Percentiles rank a stretch among this genome's conserved stretches.
phyloP scores from a whole-genome alignment of 495 filamentous ascomycete species.

The Stereocaulon alpinum region DNA sequence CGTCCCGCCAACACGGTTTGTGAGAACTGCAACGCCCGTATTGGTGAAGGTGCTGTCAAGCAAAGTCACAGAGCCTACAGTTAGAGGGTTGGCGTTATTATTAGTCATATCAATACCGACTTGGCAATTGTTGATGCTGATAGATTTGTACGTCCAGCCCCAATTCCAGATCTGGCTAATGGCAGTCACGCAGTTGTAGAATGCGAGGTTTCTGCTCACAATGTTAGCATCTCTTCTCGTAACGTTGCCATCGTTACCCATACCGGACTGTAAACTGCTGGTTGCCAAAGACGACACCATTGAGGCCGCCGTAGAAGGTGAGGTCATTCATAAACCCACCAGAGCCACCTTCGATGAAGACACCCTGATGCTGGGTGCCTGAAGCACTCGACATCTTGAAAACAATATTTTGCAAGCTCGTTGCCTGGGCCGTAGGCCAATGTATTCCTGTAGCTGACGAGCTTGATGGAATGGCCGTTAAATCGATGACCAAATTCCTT shows the following conservation, averaged over 20 bases:
- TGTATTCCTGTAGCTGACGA: constrained; percentile 55
- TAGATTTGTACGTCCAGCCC: constrained; percentile 44
- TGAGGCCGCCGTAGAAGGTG: constrained; percentile 60
- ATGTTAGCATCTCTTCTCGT: no score
- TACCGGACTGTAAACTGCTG: constrained; percentile 70
- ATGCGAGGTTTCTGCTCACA: constrained; percentile 42
- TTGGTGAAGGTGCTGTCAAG: constrained; percentile 51
- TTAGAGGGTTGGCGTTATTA: constrained; percentile 28
- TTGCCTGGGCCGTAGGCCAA: constrained; percentile 66
- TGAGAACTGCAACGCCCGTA: constrained; percentile 53
- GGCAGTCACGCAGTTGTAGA: constrained; percentile 52
- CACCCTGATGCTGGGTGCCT: constrained; percentile 56
- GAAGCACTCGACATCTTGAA: constrained; percentile 54
- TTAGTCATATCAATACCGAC: constrained; percentile 41
- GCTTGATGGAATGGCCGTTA: constrained; percentile 47
- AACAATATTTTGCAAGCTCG: constrained; percentile 66
- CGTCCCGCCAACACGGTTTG: constrained; percentile 30
- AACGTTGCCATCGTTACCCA: no score
- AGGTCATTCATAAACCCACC: constrained; percentile 58
- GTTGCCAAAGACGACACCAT: constrained; percentile 57
- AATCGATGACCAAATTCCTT: constrained; percentile 67
- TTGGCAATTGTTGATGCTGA: constrained; percentile 40
- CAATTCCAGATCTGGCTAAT: constrained; percentile 51
- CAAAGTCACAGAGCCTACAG: constrained; percentile 41
- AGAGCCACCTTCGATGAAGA: constrained; percentile 68